Conservation (phyloP, 305 asterid genomes). For the Fraxinus latifolia region DNA sequence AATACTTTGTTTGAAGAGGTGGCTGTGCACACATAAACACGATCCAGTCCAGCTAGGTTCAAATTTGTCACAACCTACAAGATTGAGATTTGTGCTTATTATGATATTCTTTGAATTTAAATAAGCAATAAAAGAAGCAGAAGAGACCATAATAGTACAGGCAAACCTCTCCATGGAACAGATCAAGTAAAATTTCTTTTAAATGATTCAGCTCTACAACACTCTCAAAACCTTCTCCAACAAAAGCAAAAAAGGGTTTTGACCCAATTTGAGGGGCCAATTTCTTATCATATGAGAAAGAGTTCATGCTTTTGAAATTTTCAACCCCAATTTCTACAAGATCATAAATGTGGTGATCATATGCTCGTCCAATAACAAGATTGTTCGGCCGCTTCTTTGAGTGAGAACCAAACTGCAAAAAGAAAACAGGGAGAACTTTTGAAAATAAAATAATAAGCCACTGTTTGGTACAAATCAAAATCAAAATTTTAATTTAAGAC, state of each 20-base stretch:
- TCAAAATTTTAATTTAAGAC: neutral
- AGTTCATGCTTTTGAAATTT: conserved; percentile 64
- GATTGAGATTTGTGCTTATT: conserved; percentile 3
- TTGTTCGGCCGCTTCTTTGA: conserved; percentile 93
- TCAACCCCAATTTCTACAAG: conserved; percentile 86
- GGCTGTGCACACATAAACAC: conserved; percentile 72
- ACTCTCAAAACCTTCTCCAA: conserved; percentile 91
- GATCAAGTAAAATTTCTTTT: conserved; percentile 78
- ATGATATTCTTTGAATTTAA: conserved; percentile 21
- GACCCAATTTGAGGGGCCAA: conserved; percentile 79
- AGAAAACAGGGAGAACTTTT: neutral
- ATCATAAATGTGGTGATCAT: conserved; percentile 81
- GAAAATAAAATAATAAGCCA: neutral
- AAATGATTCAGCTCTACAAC: conserved; percentile 79
- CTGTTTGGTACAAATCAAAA: neutral
- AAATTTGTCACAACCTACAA: conserved; percentile 69
- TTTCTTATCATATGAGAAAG: conserved; percentile 73
- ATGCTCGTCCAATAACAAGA: conserved; percentile 80
- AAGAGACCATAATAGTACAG: conserved; percentile 1
- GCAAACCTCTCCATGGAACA: conserved; percentile 79
- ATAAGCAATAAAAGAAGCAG: conserved; percentile 30
- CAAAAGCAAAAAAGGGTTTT: conserved; percentile 86
- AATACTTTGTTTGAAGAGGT: conserved; percentile 56
- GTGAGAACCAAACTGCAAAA: conserved; percentile 78
- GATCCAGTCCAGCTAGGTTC: conserved; percentile 90